Evolutionary conservation across 495 filamentous ascomycete species (phyloP).

Genomic region (Penicillium chermesinum): DNA sequence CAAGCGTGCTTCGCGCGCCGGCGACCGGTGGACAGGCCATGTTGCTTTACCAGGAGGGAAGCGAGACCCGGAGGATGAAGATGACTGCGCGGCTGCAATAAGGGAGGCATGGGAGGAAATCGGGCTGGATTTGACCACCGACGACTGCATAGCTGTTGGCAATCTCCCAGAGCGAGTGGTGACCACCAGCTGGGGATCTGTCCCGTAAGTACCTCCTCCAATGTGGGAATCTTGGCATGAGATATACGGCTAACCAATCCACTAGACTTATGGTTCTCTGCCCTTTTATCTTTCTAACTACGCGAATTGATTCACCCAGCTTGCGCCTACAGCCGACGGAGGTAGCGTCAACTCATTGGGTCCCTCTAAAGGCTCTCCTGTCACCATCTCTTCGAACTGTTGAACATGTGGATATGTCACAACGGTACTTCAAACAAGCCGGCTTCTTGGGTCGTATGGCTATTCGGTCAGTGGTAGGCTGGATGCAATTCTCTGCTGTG

Average conservation of each 20-base stretch:
- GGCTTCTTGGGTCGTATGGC: slow-evolving; percentile 47
- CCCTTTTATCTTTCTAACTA: slow-evolving; percentile 66
- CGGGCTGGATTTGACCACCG: slow-evolving; percentile 56
- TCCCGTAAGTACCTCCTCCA: slow-evolving; percentile 48
- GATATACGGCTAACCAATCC: neutral
- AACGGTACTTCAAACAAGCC: slow-evolving; percentile 52
- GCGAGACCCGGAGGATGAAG: slow-evolving; percentile 61
- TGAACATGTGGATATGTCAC: slow-evolving; percentile 61
- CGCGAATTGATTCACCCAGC: slow-evolving; percentile 50
- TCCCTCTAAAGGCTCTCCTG: slow-evolving; percentile 61
- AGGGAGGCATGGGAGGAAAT: slow-evolving; percentile 70
- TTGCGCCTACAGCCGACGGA: slow-evolving; percentile 66
- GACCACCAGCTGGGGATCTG: slow-evolving; percentile 65
- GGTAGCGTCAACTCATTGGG: slow-evolving; percentile 73
- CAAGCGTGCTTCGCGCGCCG: slow-evolving; percentile 63
- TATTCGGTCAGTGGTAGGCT: slow-evolving; percentile 53
- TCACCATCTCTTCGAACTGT: slow-evolving; percentile 57
- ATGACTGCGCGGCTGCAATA: slow-evolving; percentile 61
- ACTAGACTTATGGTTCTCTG: slow-evolving; percentile 71
- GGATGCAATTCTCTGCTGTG: slow-evolving; percentile 70
- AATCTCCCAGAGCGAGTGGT: slow-evolving; percentile 70
- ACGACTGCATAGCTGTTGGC: slow-evolving; percentile 54
- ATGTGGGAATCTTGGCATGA: neutral
- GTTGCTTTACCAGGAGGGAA: slow-evolving; percentile 72
- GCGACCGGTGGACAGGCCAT: slow-evolving; percentile 74